Base-by-base conservation (phyloP, 2,329 filamentous ascomycete genomes). In the Clathrospora elynae region DNA sequence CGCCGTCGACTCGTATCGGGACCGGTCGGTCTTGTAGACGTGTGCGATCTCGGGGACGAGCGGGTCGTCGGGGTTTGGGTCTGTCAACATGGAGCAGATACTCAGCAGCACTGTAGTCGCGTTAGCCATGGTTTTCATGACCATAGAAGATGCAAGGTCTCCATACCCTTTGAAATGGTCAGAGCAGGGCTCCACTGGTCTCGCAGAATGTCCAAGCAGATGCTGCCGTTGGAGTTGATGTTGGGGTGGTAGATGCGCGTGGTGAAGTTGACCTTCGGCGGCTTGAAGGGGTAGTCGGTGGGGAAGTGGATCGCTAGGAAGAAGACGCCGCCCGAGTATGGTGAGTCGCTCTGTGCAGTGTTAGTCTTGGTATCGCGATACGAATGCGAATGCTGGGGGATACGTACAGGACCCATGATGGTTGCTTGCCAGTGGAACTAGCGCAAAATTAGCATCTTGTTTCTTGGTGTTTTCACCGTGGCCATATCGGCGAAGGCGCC, bases 341-440 rank as follows among this genome's bases (percentile, higher is more conserved):
- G 93, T 69, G 90, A 96, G 75, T 97, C 93, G 73, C 87, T 82
- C 90, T 95, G 63, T 48, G 19, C 32, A n/a, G 32, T 20, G 17
- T 20, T 53, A 56, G 75, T 62, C 75, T 71, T 14, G 14, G 20
- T 24, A 16, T 39, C 35, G 12, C 19, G 9, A 41, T 12, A 12
- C 9, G 23, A 18, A 10, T n/a, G 23, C 11, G 20, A 22, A 29
- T 22, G 14, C 20, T 20, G 5, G 40, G 62, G 37, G 41, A 29
- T 51, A 84, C 89, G 84, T 85, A 95, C 90, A 73, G 93, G 93
- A 76, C 93, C 93, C 93, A 99, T 99, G 73, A 99, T 99, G 38
- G 93, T 99, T 68, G 93, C 93, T 86, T 99, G 93, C 93, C 93
- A 99, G 85, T 97, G 93, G 73, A 99, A 99, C 92, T 99, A 65